Conservation (phyloP, 768 basidiomycete species). For the Coprinopsis strossmayeri region DNA sequence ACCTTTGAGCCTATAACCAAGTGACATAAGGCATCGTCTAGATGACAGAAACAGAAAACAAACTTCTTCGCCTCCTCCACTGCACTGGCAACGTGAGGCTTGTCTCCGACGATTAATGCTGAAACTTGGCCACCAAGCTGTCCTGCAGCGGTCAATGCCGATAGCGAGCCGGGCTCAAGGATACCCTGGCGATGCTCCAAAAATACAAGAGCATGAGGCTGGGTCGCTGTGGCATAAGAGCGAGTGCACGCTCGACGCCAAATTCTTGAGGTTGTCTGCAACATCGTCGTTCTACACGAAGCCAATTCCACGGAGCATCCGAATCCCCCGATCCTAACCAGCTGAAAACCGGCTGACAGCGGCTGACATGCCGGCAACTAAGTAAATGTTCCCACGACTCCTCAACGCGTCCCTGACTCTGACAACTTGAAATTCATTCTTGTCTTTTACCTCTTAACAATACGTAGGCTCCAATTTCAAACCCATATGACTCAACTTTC, state of each 20-base stretch:
- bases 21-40: conserved; percentile 10
- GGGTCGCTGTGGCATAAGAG: conserved; percentile 51
- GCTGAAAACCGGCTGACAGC: background rate
- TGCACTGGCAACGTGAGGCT: conserved; percentile 57
- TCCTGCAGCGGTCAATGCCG: conserved; percentile 86
- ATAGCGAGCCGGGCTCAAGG: conserved; percentile 80
- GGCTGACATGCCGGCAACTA: no score
- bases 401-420: no score
- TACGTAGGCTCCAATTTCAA: no score
- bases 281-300: conserved; percentile 13
- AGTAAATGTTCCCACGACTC: no score
- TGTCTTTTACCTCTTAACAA: no score
- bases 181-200: conserved; percentile 81
- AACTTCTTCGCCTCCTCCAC: conserved; percentile 81
- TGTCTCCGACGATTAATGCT: conserved; percentile 64
- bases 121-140: conserved; percentile 84
- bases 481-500: no score
- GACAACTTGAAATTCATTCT: no score
- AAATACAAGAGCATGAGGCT: conserved; percentile 79
- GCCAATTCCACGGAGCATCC: conserved; percentile 6
- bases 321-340: background rate
- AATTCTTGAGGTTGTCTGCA: conserved; percentile 19
- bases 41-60: conserved; percentile 12
- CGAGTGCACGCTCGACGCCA: conserved; percentile 26
- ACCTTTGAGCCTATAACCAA: conserved; percentile 51